Evolutionary conservation across 345 rosid genomes (phyloP).

Genomic region (Arabidopsis arenosa): DNA sequence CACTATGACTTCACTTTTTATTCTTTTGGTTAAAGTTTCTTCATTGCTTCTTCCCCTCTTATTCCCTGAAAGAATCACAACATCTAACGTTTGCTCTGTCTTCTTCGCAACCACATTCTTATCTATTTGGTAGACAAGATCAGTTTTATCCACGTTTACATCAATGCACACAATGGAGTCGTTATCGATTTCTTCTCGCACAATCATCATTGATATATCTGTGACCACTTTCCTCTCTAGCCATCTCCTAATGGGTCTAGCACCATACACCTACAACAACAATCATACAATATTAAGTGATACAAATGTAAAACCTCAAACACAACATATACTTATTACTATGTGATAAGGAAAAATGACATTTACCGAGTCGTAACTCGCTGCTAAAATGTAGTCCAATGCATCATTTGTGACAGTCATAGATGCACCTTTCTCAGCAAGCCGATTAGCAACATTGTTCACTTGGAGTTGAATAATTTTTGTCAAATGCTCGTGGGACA

Average conservation of each 20-base stretch:
- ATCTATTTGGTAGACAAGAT: slow-evolving; percentile 58
- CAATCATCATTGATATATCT: slow-evolving; percentile 74
- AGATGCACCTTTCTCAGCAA: slow-evolving; percentile 82
- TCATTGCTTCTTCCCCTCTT: background rate
- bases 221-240: slow-evolving; percentile 90
- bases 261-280: slow-evolving; percentile 75
- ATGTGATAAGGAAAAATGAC: background rate
- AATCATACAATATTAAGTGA: background rate
- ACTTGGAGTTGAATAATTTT: slow-evolving; percentile 75
- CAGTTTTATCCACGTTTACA: slow-evolving; percentile 47
- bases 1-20: background rate
- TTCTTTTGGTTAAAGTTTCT: background rate
- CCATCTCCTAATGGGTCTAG: slow-evolving; percentile 91
- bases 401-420: slow-evolving; percentile 80
- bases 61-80: slow-evolving; percentile 51
- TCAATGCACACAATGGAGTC: slow-evolving; percentile 78
- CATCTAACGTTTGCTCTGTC: slow-evolving; percentile 68
- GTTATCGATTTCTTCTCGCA: slow-evolving; percentile 82
- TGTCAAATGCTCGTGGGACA: slow-evolving; percentile 79
- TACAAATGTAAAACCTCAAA: background rate
- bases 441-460: slow-evolving; percentile 77
- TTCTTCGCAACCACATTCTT: slow-evolving; percentile 65
- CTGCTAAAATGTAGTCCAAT: slow-evolving; percentile 61
- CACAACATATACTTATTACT: background rate
- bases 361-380: slow-evolving; percentile 80